Conservation (phyloP, 2,329 filamentous ascomycete species). For the Conoideocrella luteorostrata region DNA sequence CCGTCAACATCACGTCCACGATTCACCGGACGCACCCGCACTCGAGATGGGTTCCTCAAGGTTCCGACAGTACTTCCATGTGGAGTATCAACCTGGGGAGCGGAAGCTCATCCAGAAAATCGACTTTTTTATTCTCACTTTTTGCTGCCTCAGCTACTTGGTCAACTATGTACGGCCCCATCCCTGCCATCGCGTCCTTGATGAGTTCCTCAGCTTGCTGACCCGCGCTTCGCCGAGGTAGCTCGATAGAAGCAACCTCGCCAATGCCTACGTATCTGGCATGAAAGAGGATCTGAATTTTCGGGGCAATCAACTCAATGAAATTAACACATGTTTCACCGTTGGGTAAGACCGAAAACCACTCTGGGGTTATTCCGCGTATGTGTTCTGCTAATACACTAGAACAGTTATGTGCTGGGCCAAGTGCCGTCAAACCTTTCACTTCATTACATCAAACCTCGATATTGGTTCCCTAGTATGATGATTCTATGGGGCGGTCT, state of each 20-base stretch:
- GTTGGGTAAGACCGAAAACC: conserved; percentile 48
- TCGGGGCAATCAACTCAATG: conserved; percentile 40
- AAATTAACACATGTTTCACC: conserved; percentile 47
- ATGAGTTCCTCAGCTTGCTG: no score
- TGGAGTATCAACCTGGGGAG: conserved; percentile 30
- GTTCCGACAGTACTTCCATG: conserved; percentile 27
- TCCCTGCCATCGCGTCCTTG: no score
- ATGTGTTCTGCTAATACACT: no score
- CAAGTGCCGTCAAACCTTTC: conserved; percentile 58
- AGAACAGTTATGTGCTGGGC: conserved; percentile 39
- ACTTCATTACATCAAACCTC: conserved; percentile 56
- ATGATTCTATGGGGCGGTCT: conserved; percentile 58
- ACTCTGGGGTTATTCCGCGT: no score
- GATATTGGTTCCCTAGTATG: conserved; percentile 57
- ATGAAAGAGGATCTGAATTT: conserved; percentile 47
- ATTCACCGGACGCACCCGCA: no score
- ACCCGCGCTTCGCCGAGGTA: not conserved
- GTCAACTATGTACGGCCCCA: conserved; percentile 5
- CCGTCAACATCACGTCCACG: no score
- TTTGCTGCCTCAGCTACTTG: conserved; percentile 8
- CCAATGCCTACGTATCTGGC: conserved; percentile 34
- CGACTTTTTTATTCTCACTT: conserved; percentile 32
- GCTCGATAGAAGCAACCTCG: conserved; percentile 27
- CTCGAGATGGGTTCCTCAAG: conserved; percentile 4
- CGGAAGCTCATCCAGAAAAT: conserved; percentile 48